Evolutionary conservation across 2,329 filamentous ascomycete species (phyloP), one percentile per base, ranked within the genome.

Genomic region (Stylonectria norvegica): DNA sequence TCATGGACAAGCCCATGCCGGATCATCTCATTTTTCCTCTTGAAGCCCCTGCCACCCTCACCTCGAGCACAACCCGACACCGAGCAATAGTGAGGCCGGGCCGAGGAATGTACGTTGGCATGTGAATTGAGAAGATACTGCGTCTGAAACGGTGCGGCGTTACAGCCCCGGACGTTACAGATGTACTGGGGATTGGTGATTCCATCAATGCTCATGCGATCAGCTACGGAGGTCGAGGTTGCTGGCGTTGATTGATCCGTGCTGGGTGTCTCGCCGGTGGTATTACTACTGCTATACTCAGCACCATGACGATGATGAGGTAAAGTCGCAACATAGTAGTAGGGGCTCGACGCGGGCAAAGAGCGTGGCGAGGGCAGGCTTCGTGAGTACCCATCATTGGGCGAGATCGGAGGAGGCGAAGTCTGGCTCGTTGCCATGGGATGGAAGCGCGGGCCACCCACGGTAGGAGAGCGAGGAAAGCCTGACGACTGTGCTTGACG

Each of bases 1-100:
- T 89, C 85, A 59, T 98, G 93, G 4, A 97, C 93, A 3, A 97
- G 76, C 1, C 91, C 90, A 58, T 85, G 81, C 19, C 81, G 67
- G 33, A 85, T 85, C 81, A 85, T 84, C 59, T 85, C 82, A 51
- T 85, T 85, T 60, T 85, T 85, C 42, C 82, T 72, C 61, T 85
- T 85, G 61, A 86, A 86, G 0, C 82, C 82, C 49, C 80, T 82
- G 4, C 81, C 81, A 2, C 76, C 75, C 57, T 81, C 76, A 34
- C 75, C 76, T 36, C 81, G 72, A n/a, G 79, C 69, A 52, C 81
- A 85, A 1, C 74, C 78, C 34, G 71, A 69, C 1, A 84, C 78
- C 0, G 76, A 71, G 48, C 81, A 85, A 49, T 83, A 85, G 56
- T 85, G 81, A 6, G 81, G 81, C 20, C 81, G 70, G 16, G 70